These are phyloP conservation scores for Paramecium primaurelia DNA, from an alignment of 73 alveolate species.

Conservation along the genomic window DNA sequence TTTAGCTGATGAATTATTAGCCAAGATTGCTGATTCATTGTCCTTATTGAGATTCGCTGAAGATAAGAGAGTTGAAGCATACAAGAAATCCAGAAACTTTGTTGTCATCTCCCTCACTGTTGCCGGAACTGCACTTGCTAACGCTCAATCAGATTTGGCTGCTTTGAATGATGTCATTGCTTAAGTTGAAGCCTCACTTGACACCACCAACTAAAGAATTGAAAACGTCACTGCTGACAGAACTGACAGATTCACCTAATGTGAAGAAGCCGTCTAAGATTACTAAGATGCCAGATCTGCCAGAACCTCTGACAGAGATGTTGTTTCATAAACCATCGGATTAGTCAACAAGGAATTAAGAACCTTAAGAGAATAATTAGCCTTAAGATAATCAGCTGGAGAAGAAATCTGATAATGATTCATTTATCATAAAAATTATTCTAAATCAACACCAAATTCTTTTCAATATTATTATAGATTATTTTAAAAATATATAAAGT, in stretches of 20 bases:
- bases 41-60: slow-evolving; percentile 44
- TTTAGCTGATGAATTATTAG: slow-evolving; percentile 34
- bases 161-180: slow-evolving; percentile 28
- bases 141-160: slow-evolving; percentile 32
- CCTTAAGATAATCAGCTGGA: slow-evolving; percentile 39
- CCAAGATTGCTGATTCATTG: slow-evolving; percentile 38
- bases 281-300: slow-evolving; percentile 52
- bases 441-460: background rate
- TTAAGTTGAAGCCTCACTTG: slow-evolving; percentile 47
- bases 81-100: slow-evolving; percentile 41
- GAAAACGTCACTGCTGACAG: slow-evolving; percentile 53
- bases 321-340: slow-evolving; percentile 47
- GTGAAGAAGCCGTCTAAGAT: slow-evolving; percentile 50
- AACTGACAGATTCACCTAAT: slow-evolving; percentile 44
- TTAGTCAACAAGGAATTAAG: slow-evolving; percentile 53
- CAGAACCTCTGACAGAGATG: slow-evolving; percentile 50
- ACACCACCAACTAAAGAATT: slow-evolving; percentile 52
- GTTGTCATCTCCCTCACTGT: slow-evolving; percentile 11
- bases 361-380: slow-evolving; percentile 46
- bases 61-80: slow-evolving; percentile 53
- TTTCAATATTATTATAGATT: background rate
- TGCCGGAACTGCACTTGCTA: slow-evolving; percentile 41
- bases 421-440: background rate
- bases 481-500: too few species aligned
- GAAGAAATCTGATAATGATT: slow-evolving; percentile 10